These are phyloP conservation scores for Akanthomyces muscarius DNA, from an alignment of 2,329 filamentous ascomycete genomes.

Conservation along the genomic window DNA sequence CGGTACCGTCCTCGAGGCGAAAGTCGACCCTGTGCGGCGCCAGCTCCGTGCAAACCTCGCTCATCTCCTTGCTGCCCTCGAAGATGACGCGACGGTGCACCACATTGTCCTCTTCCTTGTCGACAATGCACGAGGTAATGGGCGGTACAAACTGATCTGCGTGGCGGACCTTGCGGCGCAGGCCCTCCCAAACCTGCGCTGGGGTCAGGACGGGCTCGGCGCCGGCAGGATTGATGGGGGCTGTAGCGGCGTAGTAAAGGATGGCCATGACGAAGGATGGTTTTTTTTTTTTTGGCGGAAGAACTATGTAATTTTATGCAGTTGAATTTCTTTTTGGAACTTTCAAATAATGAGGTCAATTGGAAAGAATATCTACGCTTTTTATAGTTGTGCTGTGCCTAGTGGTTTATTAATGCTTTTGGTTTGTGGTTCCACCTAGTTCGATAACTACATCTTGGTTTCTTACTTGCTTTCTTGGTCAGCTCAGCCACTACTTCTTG, in stretches of 20 bases:
- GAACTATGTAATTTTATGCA: not conserved
- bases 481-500: not conserved
- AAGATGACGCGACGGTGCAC: slow-evolving; percentile 24
- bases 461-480: not conserved
- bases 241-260: slow-evolving; percentile 25
- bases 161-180: slow-evolving; percentile 28
- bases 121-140: slow-evolving; percentile 20
- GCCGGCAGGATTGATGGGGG: slow-evolving; percentile 28
- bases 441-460: not conserved
- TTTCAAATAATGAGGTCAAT: too few relatives aligned
- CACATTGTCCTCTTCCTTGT: slow-evolving; percentile 16
- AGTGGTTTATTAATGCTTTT: not conserved
- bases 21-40: slow-evolving; percentile 30
- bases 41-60: slow-evolving; percentile 30
- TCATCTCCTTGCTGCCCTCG: slow-evolving; percentile 19
- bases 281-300: too few relatives aligned
- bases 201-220: slow-evolving; percentile 22
- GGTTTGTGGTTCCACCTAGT: not conserved
- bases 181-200: slow-evolving; percentile 28
- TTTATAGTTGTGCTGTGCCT: not conserved
- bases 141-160: slow-evolving; percentile 28
- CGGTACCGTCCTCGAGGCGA: slow-evolving; percentile 28
- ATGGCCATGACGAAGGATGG: not conserved
- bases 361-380: not conserved
- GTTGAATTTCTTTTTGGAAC: not conserved